Percentiles rank a stretch among this genome's conserved stretches.
Conservation (phyloP, 345 rosid species). For the Lepidium sativum region DNA sequence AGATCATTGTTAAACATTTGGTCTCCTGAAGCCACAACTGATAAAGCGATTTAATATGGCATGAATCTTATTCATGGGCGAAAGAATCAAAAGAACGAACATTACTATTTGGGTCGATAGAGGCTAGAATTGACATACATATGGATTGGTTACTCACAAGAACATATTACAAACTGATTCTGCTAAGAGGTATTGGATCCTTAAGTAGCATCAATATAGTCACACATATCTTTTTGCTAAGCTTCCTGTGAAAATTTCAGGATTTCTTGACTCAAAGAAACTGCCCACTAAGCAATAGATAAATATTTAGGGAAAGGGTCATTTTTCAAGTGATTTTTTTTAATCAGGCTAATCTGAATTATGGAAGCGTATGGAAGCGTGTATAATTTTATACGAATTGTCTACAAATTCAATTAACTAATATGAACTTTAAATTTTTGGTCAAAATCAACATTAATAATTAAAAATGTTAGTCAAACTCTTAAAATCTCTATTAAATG, state of each 20-base stretch:
- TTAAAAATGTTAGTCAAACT: no score
- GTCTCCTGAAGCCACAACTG: not conserved
- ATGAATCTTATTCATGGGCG: slow-evolving; percentile 34
- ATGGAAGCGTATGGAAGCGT: no score
- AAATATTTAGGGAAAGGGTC: no score
- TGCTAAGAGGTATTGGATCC: not conserved
- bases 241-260: not conserved
- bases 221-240: not conserved
- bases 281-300: not conserved
- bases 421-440: no score
- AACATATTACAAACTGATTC: not conserved
- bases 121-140: not conserved
- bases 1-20: not conserved
- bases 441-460: no score
- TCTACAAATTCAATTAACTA: no score
- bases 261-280: not conserved
- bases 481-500: no score
- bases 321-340: no score
- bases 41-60: not conserved
- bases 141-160: not conserved
- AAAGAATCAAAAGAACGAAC: not conserved
- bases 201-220: no score
- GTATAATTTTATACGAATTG: no score
- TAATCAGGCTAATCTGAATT: no score
- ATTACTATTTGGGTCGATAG: not conserved